Base-by-base conservation (phyloP, 441 rosid species). In the Populus trichocarpa region DNA sequence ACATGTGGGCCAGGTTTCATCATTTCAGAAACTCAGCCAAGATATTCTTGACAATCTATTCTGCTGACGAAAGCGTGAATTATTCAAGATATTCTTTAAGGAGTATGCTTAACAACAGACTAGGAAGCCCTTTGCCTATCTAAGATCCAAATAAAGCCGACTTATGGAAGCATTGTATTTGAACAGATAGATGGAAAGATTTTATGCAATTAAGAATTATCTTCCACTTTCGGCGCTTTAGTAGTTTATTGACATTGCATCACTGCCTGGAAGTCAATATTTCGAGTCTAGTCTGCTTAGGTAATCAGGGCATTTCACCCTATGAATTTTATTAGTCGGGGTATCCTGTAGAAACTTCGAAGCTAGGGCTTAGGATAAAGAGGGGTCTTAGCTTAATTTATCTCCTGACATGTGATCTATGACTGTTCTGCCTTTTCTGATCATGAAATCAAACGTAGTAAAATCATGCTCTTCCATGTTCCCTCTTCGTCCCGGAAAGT, bases 21-120 rank as follows among this genome's bases (percentile, higher is more conserved):
- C 87, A 22, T 76, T 87, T 74, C 85, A 80, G 82, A 87, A 86
- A 73, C 86, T 92, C 72, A 85, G 86, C 72, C 88, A 85, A 74
- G 86, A 88, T 73, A 79, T 85, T 81, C 83, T 92, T 35, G 85
- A 81, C 18, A 84, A 81, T 22, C 88, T 88, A 25, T 84, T 86
- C 73, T 20, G 40, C 77, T 87, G 78, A 84, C 70, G 33, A 68
- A 40, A 13, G 28, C 66, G 10, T 61, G 66, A 4, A 6, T 33
- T 33, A 0, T 33, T 33, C 0, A 33, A 33, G 36, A 33, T 33
- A 6, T 33, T 33, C 36, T 33, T 33, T 6, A 33, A 6, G 36
- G 36, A 33, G 36, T 6, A 33, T 46, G 20, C 13, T 46, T 14
- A 46, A 46, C 20, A 5, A 46, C 57, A 46, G 6, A 46, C 57